These are phyloP conservation scores for Penicillium herquei DNA, from an alignment of 495 filamentous ascomycete genomes.

Conservation along the genomic window DNA sequence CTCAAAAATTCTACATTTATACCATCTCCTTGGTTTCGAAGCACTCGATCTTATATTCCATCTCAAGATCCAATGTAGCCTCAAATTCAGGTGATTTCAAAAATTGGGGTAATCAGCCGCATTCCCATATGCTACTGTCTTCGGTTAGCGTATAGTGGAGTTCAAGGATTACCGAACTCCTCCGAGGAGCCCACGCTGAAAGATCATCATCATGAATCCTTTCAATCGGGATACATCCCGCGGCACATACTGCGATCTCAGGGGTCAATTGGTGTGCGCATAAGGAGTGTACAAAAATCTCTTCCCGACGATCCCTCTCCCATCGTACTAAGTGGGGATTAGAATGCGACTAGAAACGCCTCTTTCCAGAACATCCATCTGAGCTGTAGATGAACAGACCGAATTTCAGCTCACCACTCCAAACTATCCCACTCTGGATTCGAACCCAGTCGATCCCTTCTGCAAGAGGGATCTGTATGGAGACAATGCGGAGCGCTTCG, in stretches of 20 bases:
- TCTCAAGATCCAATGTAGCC: too few species aligned
- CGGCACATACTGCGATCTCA: not conserved
- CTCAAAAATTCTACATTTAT: too few species aligned
- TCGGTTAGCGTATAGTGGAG: too few species aligned
- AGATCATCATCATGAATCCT: not conserved
- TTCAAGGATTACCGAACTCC: too few species aligned
- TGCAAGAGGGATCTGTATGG: not conserved
- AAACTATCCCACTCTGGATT: not conserved
- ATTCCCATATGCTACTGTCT: too few species aligned
- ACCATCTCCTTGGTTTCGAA: too few species aligned
- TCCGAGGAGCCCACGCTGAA: too few species aligned
- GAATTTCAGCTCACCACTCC: not conserved
- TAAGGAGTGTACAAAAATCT: not conserved
- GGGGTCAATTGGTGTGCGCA: not conserved
- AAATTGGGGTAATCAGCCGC: too few species aligned
- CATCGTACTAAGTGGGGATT: not conserved
- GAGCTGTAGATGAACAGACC: not conserved
- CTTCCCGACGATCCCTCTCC: not conserved
- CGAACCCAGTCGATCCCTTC: not conserved
- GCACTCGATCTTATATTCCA: too few species aligned
- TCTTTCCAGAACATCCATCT: not conserved
- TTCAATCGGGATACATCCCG: not conserved
- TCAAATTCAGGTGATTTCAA: too few species aligned
- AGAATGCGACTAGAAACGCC: not conserved
- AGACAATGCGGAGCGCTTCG: too few species aligned